Percentiles rank a stretch among this genome's conserved stretches.
Conservation (phyloP, 1,139 yeast genomes). For the Dujonia santamariae region DNA sequence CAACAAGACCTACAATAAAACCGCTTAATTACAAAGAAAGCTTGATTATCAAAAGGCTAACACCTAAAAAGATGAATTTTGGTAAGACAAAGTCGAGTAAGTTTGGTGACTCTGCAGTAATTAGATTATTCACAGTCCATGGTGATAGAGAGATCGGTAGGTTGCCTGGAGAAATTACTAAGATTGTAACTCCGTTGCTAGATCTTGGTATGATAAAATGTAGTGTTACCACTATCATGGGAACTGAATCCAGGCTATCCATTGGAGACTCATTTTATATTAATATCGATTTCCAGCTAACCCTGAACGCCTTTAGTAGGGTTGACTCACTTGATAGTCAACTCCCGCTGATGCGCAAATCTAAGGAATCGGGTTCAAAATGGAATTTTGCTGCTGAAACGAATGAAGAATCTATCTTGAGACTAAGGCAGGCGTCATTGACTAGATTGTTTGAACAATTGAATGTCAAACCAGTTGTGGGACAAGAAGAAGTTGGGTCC, state of each 20-base stretch:
- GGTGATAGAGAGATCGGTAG: constrained; percentile 66
- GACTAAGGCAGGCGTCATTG: constrained; percentile 58
- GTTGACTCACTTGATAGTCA: too few relatives aligned
- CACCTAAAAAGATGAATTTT: constrained; percentile 24
- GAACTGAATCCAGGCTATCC: constrained; percentile 51
- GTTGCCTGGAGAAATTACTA: constrained; percentile 68
- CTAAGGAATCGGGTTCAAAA: too few relatives aligned
- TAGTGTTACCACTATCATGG: constrained; percentile 58
- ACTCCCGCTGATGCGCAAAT: too few relatives aligned
- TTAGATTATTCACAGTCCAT: constrained; percentile 25
- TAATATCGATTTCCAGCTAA: constrained; percentile 61
- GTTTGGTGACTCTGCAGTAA: constrained; percentile 26
- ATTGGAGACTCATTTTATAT: constrained; percentile 72
- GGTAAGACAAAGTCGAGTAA: constrained; percentile 13
- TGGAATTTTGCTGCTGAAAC: constrained; percentile 42
- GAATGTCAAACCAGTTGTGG: constrained; percentile 18
- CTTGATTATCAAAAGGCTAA: constrained; percentile 34
- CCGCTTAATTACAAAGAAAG: constrained; percentile 51
- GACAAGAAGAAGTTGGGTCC: constrained; percentile 7
- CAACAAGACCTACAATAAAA: constrained; percentile 68
- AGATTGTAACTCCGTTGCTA: constrained; percentile 64
- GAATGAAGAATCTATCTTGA: constrained; percentile 47
- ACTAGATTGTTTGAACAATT: constrained; percentile 54
- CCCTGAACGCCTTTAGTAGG: constrained; percentile 5
- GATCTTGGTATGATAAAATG: constrained; percentile 56